A percentile compares a stretch with the other conserved stretches of the same genome.
These are phyloP conservation scores for Kickxella alabastrina DNA, from an alignment of 192 early-diverging fungal genomes.

Conservation along the genomic window DNA sequence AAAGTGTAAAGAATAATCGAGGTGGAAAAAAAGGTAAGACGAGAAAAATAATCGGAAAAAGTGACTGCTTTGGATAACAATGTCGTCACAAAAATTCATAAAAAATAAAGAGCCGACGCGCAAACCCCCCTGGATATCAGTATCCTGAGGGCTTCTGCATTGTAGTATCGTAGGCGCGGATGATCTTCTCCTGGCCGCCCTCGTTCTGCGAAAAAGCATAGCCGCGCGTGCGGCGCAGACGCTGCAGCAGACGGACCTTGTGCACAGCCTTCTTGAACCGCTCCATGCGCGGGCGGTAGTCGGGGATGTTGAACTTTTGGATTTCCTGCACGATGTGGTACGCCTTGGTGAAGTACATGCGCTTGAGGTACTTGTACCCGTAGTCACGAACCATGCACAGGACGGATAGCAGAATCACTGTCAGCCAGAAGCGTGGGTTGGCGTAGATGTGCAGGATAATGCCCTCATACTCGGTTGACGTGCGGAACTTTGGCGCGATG, in stretches of 20 bases:
- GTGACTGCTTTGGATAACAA: background rate
- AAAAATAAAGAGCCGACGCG: background rate
- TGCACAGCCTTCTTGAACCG: conserved; percentile 98
- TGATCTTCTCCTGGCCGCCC: conserved; percentile 81
- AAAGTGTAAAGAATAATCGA: background rate
- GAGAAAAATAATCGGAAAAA: background rate
- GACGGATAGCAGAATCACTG: conserved; percentile 79
- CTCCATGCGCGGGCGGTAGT: conserved; percentile 97
- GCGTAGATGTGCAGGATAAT: conserved; percentile 63
- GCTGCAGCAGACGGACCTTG: conserved; percentile 91
- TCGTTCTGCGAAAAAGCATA: conserved; percentile 99
- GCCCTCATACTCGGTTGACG: conserved; percentile 73
- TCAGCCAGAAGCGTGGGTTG: conserved; percentile 81
- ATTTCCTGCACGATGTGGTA: conserved; percentile 99
- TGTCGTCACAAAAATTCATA: background rate
- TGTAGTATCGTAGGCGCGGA: conserved; percentile 76
- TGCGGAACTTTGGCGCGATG: conserved; percentile 62
- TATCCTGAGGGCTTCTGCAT: conserved; percentile 59
- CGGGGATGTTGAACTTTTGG: conserved; percentile 98
- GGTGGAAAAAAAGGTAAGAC: background rate
- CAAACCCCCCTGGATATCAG: conserved; percentile 1
- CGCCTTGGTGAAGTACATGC: conserved; percentile 73
- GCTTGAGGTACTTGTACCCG: conserved; percentile 85
- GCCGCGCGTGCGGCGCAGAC: conserved; percentile 86
- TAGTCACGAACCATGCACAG: conserved; percentile 85